Base-by-base conservation (phyloP, 768 basidiomycete genomes). In the Russula virescens region DNA sequence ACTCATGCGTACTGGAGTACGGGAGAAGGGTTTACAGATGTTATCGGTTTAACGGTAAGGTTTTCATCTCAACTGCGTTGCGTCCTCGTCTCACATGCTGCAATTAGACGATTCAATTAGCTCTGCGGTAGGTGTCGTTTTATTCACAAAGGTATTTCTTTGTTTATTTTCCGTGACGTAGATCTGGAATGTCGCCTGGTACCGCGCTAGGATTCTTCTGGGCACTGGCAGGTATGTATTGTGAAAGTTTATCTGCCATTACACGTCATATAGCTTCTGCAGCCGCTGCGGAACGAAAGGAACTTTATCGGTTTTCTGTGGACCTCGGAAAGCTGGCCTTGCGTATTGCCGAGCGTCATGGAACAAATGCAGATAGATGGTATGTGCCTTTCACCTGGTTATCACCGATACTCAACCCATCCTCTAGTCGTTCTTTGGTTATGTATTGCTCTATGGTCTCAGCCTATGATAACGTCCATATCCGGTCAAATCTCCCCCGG, bases 141-240 rank as follows among this genome's bases (percentile, higher is more conserved):
- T 57, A 34, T 42, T 13, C 18, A 23, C 53, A 42, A 40, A 28
- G 3, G 25, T 28, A 5, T 38, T 38, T 3, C 25, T 28, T 49
- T 43, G 18, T 38, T 52, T 16, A 62, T 13, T 3, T 8, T 8
- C 14, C 13, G 23, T 54, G 40, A 9, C n/a, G 21, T 54, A 88
- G 85, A 28, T 81, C 79, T 58, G 88, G 87, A 6, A 85, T 90
- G 77, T 80, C 84, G 8, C 80, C 86, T 18, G 86, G 86, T 5
- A 84, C 85, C 9, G 82, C 85, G 0, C 72, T 86, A 19, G 88
- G 88, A 7, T 86, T 90, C 72, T 86, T 89, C 69, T 89, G 85
- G 85, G 81, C 83, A 16, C 73, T 87, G 7, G 83, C 81, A 70
- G 84, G 86, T 85, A 68, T 31, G 72, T 40, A 26, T 42, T n/a